Evolutionary conservation across 176 grass and related monocot species (phyloP).

Genomic region (Otatea glauca): DNA sequence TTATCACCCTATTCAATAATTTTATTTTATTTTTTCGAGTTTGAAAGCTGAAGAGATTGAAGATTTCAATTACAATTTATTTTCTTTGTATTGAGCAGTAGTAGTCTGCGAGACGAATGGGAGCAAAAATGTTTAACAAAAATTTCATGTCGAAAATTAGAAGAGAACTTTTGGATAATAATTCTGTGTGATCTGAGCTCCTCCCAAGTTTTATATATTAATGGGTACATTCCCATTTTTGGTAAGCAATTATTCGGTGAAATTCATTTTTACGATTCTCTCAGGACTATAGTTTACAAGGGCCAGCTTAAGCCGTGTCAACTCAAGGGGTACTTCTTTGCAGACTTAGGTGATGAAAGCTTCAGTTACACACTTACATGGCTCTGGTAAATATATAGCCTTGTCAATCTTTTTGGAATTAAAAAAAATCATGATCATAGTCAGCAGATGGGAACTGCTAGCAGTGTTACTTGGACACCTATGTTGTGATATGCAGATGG

Average conservation of each 20-base stretch:
- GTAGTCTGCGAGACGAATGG: neutral
- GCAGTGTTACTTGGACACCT: no score
- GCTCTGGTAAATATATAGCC: constrained; percentile 60
- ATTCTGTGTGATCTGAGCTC: constrained; percentile 19
- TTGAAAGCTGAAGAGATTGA: neutral
- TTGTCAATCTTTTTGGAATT: constrained; percentile 10
- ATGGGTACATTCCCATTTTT: neutral
- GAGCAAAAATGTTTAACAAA: neutral
- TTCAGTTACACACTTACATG: constrained; percentile 95
- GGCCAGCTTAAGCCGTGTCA: constrained; percentile 83
- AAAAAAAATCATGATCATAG: neutral
- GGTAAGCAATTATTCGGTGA: neutral
- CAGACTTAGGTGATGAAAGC: constrained; percentile 74
- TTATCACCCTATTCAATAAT: neutral
- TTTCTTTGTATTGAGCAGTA: neutral
- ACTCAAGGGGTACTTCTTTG: constrained; percentile 76
- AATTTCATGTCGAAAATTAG: neutral
- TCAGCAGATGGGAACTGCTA: neutral
- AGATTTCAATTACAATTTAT: neutral
- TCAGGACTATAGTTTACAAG: constrained; percentile 86
- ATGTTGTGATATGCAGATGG: no score
- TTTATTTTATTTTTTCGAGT: neutral
- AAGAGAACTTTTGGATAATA: neutral
- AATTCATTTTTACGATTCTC: constrained; percentile 18
- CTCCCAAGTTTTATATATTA: neutral